Conservation (phyloP, 768 basidiomycete species). For the Antrodiella citrinella region DNA sequence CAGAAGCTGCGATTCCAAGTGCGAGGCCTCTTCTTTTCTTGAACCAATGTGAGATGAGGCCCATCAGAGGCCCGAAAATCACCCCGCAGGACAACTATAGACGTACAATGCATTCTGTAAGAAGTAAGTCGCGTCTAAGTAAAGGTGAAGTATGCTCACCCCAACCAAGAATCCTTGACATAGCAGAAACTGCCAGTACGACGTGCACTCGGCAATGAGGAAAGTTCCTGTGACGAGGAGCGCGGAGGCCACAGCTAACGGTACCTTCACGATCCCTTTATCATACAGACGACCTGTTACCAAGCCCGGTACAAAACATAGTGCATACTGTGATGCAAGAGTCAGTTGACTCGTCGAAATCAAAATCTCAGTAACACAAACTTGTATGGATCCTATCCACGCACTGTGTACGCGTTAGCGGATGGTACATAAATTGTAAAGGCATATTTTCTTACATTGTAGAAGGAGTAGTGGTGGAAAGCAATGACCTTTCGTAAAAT, state of each 20-base stretch:
- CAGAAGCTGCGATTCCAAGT: slow-evolving; percentile 55
- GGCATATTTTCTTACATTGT: slow-evolving; percentile 38
- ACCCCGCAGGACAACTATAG: slow-evolving; percentile 33
- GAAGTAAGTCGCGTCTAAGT: background rate
- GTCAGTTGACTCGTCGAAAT: too few relatives aligned
- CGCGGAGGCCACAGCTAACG: slow-evolving; percentile 39
- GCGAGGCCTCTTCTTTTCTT: slow-evolving; percentile 46
- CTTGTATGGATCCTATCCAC: slow-evolving; percentile 78
- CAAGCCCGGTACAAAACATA: slow-evolving; percentile 55
- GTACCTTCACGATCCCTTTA: slow-evolving; percentile 52
- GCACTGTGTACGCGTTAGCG: background rate
- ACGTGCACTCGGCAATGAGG: slow-evolving; percentile 57
- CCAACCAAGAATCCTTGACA: slow-evolving; percentile 67
- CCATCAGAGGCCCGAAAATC: slow-evolving; percentile 54
- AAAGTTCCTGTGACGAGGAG: slow-evolving; percentile 50
- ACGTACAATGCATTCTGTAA: background rate
- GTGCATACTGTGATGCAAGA: slow-evolving; percentile 58
- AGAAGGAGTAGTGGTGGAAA: slow-evolving; percentile 45
- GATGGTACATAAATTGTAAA: background rate
- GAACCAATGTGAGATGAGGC: slow-evolving; percentile 69
- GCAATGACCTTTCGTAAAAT: slow-evolving; percentile 52
- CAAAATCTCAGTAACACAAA: too few relatives aligned
- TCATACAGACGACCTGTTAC: slow-evolving; percentile 67
- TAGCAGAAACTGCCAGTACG: slow-evolving; percentile 73
- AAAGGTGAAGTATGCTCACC: too few relatives aligned